Percentiles rank a stretch among this genome's conserved stretches.
These are phyloP conservation scores for Mycena latifolia DNA, from an alignment of 768 basidiomycete species.

Conservation along the genomic window DNA sequence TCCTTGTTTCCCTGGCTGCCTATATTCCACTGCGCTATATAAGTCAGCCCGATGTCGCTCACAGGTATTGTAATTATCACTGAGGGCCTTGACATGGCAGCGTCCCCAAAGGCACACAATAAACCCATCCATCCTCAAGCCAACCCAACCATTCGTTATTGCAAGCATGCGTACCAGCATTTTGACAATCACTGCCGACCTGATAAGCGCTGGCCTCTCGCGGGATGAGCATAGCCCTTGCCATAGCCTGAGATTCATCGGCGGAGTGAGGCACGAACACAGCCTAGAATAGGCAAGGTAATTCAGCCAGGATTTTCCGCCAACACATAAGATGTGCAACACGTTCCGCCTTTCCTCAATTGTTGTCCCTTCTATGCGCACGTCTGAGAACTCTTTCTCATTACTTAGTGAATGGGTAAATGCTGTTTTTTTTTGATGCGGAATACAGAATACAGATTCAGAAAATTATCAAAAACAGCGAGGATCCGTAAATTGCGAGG, in stretches of 20 bases:
- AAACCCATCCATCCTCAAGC: too few relatives aligned
- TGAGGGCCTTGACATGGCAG: too few relatives aligned
- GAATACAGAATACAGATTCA: constrained; percentile 10
- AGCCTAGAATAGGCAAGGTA: neutral
- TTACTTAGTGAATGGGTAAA: neutral
- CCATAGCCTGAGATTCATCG: constrained; percentile 4
- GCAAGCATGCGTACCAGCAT: constrained; percentile 1
- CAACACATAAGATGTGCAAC: too few relatives aligned
- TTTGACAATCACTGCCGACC: constrained; percentile 6
- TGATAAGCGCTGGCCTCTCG: constrained; percentile 3
- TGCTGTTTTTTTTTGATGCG: neutral
- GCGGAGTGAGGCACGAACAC: constrained; percentile 5
- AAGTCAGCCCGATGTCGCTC: too few relatives aligned
- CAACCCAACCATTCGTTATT: neutral
- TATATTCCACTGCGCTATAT: too few relatives aligned
- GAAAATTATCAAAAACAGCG: neutral
- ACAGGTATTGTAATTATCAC: too few relatives aligned
- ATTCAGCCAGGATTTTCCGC: too few relatives aligned
- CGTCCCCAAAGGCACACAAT: too few relatives aligned
- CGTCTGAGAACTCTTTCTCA: too few relatives aligned
- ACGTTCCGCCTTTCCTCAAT: too few relatives aligned
- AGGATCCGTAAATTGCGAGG: neutral
- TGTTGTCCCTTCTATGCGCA: too few relatives aligned
- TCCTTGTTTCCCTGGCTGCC: too few relatives aligned
- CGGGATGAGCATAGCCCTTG: neutral